Evolutionary conservation across 768 basidiomycete species (phyloP).

Genomic region (Russula abietina): DNA sequence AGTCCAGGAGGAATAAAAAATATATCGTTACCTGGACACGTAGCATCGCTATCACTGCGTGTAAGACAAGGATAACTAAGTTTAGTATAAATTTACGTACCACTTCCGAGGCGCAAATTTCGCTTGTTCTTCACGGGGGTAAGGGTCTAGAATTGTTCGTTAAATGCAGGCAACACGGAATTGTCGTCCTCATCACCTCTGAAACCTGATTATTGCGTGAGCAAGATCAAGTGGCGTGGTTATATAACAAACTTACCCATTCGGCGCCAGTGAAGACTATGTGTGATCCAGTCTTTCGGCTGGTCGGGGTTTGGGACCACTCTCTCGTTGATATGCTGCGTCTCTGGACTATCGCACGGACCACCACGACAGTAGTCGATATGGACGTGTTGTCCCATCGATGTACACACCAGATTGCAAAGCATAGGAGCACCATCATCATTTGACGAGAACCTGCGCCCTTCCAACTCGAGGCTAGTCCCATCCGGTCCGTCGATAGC

Average conservation of each 20-base stretch:
- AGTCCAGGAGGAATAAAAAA: too few species aligned
- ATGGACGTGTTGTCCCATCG: slow-evolving; percentile 53
- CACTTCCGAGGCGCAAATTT: slow-evolving; percentile 54
- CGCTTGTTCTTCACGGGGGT: slow-evolving; percentile 48
- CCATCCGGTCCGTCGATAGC: slow-evolving; percentile 49
- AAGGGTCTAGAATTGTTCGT: slow-evolving; percentile 41
- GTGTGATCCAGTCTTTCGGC: slow-evolving; percentile 51
- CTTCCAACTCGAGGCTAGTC: slow-evolving; percentile 46
- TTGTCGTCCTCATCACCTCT: slow-evolving; percentile 36
- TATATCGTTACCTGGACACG: slow-evolving; percentile 43
- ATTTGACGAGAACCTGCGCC: slow-evolving; percentile 46
- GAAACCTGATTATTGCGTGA: slow-evolving; percentile 39
- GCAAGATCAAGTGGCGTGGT: slow-evolving; percentile 8
- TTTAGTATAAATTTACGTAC: slow-evolving; percentile 29
- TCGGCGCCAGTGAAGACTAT: slow-evolving; percentile 51
- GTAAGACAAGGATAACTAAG: not conserved
- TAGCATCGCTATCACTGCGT: slow-evolving; percentile 37
- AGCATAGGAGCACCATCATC: slow-evolving; percentile 60
- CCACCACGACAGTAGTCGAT: slow-evolving; percentile 49
- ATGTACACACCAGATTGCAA: slow-evolving; percentile 53
- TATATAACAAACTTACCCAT: slow-evolving; percentile 38
- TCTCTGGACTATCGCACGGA: slow-evolving; percentile 40
- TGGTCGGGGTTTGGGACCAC: slow-evolving; percentile 43
- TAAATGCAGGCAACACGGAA: not conserved
- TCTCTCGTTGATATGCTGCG: slow-evolving; percentile 40